Conservation (phyloP, 345 rosid genomes). For the Rhizophora apiculata region DNA sequence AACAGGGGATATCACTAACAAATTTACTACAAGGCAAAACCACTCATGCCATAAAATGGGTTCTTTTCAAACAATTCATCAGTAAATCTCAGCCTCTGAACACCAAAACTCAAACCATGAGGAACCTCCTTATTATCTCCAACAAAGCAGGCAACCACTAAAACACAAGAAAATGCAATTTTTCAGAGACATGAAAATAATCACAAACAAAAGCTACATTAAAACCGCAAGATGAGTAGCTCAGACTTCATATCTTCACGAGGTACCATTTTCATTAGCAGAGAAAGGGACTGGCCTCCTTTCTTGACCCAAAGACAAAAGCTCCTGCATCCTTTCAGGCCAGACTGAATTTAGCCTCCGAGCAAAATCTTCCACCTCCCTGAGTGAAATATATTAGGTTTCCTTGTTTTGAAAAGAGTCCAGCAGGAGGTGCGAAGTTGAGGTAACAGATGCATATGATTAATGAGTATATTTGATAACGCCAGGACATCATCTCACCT, state of each 20-base stretch:
- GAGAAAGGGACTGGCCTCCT: constrained; percentile 13
- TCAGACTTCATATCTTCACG: constrained; percentile 20
- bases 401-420: not conserved
- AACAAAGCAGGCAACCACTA: no score
- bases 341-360: constrained; percentile 30
- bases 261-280: constrained; percentile 18
- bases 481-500: constrained; percentile 17
- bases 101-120: no score
- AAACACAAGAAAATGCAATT: no score
- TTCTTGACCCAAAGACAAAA: constrained; percentile 20
- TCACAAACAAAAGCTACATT: not conserved
- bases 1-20: no score
- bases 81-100: no score
- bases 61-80: no score
- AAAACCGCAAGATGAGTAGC: constrained; percentile 7
- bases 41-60: no score
- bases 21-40: no score
- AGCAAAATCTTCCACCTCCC: constrained; percentile 34
- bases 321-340: constrained; percentile 34
- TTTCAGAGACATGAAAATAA: no score
- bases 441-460: not conserved
- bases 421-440: not conserved
- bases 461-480: not conserved
- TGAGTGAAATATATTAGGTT: not conserved
- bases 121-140: no score